Conservation (phyloP, 2,329 filamentous ascomycete species). For the Nigrospora sphaerica region DNA sequence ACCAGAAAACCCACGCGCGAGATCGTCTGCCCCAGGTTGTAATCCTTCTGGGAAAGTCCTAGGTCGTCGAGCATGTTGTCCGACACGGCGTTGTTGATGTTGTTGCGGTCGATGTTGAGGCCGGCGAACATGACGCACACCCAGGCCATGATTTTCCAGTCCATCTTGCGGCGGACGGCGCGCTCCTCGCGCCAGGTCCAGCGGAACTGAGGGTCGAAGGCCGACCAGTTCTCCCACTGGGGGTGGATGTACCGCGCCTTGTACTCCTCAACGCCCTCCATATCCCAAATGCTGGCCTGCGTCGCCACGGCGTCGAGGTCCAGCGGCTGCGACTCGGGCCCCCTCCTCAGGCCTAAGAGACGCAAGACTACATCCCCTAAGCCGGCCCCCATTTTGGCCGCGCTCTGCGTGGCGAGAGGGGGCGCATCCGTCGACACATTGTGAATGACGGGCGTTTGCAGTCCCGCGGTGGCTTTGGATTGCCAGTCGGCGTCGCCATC, state of each 20-base stretch:
- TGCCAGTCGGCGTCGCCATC: too few species aligned
- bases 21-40: constrained; percentile 48
- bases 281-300: too few species aligned
- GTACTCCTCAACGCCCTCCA: too few species aligned
- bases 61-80: constrained; percentile 54
- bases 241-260: constrained; percentile 19
- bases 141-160: constrained; percentile 32
- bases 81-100: constrained; percentile 50
- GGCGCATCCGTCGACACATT: too few species aligned
- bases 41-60: constrained; percentile 37
- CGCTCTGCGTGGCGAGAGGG: too few species aligned
- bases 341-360: too few species aligned
- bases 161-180: constrained; percentile 39
- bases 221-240: constrained; percentile 46
- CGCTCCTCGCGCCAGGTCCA: constrained; percentile 49
- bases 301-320: too few species aligned
- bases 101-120: constrained; percentile 53
- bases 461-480: too few species aligned
- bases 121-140: constrained; percentile 54
- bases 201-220: constrained; percentile 44
- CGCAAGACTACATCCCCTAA: too few species aligned
- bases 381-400: too few species aligned
- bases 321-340: too few species aligned
- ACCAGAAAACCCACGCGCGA: constrained; percentile 46
- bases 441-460: too few species aligned